Percentiles rank a stretch among this genome's conserved stretches.
Conservation (phyloP, 371 early-diverging fungal species). For the Mucor irregularis region DNA sequence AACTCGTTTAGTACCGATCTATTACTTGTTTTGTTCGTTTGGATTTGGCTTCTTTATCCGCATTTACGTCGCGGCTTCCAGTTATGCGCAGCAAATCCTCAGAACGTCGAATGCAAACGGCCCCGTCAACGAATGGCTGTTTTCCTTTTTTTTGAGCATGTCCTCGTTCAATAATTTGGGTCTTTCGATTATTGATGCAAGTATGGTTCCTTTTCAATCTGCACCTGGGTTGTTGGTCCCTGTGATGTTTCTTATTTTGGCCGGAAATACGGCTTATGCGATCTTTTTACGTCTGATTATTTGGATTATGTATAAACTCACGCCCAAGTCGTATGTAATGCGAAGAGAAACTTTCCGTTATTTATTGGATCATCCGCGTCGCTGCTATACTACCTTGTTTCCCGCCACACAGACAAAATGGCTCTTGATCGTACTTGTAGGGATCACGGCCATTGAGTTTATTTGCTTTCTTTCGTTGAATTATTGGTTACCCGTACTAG, state of each 20-base stretch:
- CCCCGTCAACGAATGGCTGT: conserved; percentile 36
- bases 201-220: conserved; percentile 42
- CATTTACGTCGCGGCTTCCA: conserved; percentile 32
- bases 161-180: conserved; percentile 47
- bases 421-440: conserved; percentile 33
- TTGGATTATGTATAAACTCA: conserved; percentile 36
- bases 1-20: conserved; percentile 33
- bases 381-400: conserved; percentile 46
- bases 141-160: conserved; percentile 36
- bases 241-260: conserved; percentile 29
- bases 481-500: conserved; percentile 39
- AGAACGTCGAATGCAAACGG: conserved; percentile 14
- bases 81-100: conserved; percentile 32
- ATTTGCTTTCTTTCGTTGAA: conserved; percentile 33
- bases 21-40: conserved; percentile 35
- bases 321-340: conserved; percentile 29
- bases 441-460: conserved; percentile 36
- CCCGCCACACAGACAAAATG: conserved; percentile 44
- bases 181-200: conserved; percentile 27
- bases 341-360: conserved; percentile 37
- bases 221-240: conserved; percentile 28
- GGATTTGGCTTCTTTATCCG: conserved; percentile 33
- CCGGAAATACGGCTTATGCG: conserved; percentile 48
- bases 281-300: conserved; percentile 35
- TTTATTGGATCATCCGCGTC: conserved; percentile 46